phyloP scores from a whole-genome alignment of 1,284 basidiomycete genomes.

The Leccinum pachyderme region DNA sequence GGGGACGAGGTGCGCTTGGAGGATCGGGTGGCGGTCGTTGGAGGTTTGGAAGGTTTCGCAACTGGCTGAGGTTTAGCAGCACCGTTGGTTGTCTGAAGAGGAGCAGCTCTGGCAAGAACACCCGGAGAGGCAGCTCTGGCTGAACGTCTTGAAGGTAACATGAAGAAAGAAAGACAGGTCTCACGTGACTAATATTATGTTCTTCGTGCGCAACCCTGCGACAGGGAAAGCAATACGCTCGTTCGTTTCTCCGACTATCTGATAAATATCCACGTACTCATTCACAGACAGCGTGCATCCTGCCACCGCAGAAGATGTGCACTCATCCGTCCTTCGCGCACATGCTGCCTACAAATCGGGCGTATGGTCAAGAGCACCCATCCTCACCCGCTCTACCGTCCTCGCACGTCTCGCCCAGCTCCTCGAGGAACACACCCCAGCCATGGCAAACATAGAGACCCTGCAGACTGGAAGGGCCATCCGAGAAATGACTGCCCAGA shows the following conservation, averaged over 20 bases:
- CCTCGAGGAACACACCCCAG: conserved; percentile 53
- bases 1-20: conserved; percentile 42
- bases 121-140: conserved; percentile 44
- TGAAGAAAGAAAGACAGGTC: conserved; percentile 5
- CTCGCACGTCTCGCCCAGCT: conserved; percentile 62
- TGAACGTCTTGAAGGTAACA: conserved; percentile 48
- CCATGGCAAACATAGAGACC: conserved; percentile 67
- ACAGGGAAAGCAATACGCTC: conserved; percentile 57
- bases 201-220: conserved; percentile 60
- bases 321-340: conserved; percentile 50
- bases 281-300: conserved; percentile 36
- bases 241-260: conserved; percentile 38
- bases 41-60: conserved; percentile 29
- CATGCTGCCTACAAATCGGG: conserved; percentile 62
- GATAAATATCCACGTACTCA: conserved; percentile 1
- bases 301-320: conserved; percentile 48
- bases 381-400: conserved; percentile 59
- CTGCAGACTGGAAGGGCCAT: conserved; percentile 75
- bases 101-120: conserved; percentile 31
- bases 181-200: conserved; percentile 20
- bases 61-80: conserved; percentile 18
- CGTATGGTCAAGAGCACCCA: conserved; percentile 63
- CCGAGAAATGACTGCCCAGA: conserved; percentile 75
- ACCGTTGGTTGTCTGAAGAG: conserved; percentile 28
- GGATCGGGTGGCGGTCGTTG: conserved; percentile 26